Base-by-base conservation (phyloP, 1,284 basidiomycete species). In the Pascua sp. region DNA sequence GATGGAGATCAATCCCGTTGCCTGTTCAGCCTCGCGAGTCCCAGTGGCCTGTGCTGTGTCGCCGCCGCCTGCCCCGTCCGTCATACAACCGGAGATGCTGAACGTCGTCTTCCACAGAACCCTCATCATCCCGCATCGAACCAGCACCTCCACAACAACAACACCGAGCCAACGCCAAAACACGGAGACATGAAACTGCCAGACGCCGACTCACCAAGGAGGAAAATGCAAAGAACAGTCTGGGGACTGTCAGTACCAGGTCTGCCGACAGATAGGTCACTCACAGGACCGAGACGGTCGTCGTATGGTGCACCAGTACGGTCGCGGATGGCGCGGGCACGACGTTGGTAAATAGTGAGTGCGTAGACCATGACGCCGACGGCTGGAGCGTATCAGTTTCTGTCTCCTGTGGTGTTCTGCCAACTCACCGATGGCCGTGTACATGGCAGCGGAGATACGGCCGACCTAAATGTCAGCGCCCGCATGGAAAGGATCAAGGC, bases 351-450 rank as follows among this genome's bases (percentile, higher is more conserved):
- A 45, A 92, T 92, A 66, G 89, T 88, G 16, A 98, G 80, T 1
- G 96, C 95, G 76, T 97, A 98, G 38, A 92, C 76, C 95, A 98
- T 98, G 65, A 97, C 92, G 12, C 86, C 90, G 86, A 97, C 91
- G 43, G 95, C 94, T 95, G 38, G 17, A 52, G 56, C 24, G 39
- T 36, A 3, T 11, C 18, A 2, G n/a, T 37, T 8, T 12, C 36
- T 4, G 5, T 18, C 24, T 10, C 12, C 13, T n/a, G 13, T 17
- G 41, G n/a, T 11, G 13, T 15, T 32, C 24, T 32, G 24, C 24
- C 10, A 16, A 68, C 71, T 47, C 57, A 78, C 75, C 73, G 55
- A 79, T 76, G 54, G 76, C 66, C 11, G 77, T 79, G 66, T 77
- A 79, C 67, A 78, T 73, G 11, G 73, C 77, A 12, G 77, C 77